These are phyloP conservation scores for Lasiodiplodia sp. DNA, from an alignment of 2,329 filamentous ascomycete species.

Conservation along the genomic window DNA sequence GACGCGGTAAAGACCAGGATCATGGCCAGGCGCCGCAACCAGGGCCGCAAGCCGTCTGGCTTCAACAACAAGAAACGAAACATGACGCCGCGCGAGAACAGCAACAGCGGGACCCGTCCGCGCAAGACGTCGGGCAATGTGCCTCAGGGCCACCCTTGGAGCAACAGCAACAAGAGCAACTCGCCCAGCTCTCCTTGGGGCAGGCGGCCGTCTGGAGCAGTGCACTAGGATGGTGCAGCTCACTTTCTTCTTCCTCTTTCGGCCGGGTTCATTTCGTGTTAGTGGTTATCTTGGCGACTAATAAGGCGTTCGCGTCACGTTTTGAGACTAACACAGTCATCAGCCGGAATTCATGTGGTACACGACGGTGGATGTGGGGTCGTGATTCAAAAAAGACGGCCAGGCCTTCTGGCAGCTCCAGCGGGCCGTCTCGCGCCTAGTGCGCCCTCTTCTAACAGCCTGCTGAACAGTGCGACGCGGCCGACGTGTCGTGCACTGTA, in stretches of 20 bases:
- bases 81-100: slow-evolving; percentile 23
- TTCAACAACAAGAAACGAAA: slow-evolving; percentile 28
- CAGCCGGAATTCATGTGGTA: slow-evolving; percentile 24
- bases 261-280: slow-evolving; percentile 20
- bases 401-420: not conserved
- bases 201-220: slow-evolving; percentile 21
- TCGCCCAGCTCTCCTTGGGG: slow-evolving; percentile 19
- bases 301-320: slow-evolving; percentile 29
- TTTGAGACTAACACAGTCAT: slow-evolving; percentile 20
- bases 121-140: slow-evolving; percentile 21
- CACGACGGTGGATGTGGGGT: slow-evolving; percentile 14
- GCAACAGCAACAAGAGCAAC: slow-evolving; percentile 27
- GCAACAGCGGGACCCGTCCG: slow-evolving; percentile 20
- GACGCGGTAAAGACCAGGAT: slow-evolving; percentile 19
- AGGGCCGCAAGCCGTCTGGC: slow-evolving; percentile 19
- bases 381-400: not conserved
- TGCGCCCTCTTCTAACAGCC: slow-evolving; percentile 3
- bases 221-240: slow-evolving; percentile 11
- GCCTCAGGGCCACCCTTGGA: slow-evolving; percentile 23
- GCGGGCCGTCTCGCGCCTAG: not conserved
- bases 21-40: slow-evolving; percentile 12
- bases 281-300: slow-evolving; percentile 25
- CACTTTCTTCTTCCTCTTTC: slow-evolving; percentile 21
- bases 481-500: slow-evolving; percentile 8
- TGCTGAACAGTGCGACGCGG: slow-evolving; percentile 7